phyloP scores from a whole-genome alignment of 2,329 filamentous ascomycete species.

The Cladophialophora carrionii region DNA sequence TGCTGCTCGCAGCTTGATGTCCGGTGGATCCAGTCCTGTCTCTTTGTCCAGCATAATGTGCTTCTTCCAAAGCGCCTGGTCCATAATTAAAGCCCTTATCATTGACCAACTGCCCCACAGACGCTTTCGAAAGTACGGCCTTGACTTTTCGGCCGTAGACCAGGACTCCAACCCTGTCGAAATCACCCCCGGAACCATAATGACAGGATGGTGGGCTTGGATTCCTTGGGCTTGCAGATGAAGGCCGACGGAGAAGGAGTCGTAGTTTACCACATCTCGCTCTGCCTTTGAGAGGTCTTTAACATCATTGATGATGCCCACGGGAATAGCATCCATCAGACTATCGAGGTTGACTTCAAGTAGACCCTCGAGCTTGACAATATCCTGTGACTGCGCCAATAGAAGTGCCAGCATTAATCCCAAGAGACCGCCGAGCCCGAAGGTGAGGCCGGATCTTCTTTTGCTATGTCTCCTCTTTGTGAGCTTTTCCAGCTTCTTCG shows the following conservation, averaged over 20 bases:
- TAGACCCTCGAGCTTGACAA: slow-evolving; percentile 79
- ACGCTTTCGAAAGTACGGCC: slow-evolving; percentile 89
- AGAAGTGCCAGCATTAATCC: slow-evolving; percentile 86
- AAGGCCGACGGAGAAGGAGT: slow-evolving; percentile 88
- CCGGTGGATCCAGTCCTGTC: slow-evolving; percentile 87
- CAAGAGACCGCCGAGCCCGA: slow-evolving; percentile 84
- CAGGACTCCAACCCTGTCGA: slow-evolving; percentile 96
- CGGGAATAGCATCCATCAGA: slow-evolving; percentile 83
- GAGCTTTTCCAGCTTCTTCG: slow-evolving; percentile 51
- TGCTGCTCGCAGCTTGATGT: slow-evolving; percentile 85
- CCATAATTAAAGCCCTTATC: slow-evolving; percentile 92
- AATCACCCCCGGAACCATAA: slow-evolving; percentile 98
- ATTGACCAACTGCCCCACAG: slow-evolving; percentile 99
- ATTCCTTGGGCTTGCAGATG: slow-evolving; percentile 82
- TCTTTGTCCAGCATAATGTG: slow-evolving; percentile 96
- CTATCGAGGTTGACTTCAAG: slow-evolving; percentile 77
- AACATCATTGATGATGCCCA: slow-evolving; percentile 81
- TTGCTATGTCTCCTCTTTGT: slow-evolving; percentile 58
- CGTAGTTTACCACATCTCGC: slow-evolving; percentile 84
- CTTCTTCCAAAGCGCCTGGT: slow-evolving; percentile 91
- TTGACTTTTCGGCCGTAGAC: slow-evolving; percentile 83
- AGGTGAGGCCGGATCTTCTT: slow-evolving; percentile 78
- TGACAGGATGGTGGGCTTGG: slow-evolving; percentile 78
- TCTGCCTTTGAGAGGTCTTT: slow-evolving; percentile 86
- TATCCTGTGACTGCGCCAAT: slow-evolving; percentile 84